phyloP scores from a whole-genome alignment of 1,139 yeast species.

The Pichia inconspicua region DNA sequence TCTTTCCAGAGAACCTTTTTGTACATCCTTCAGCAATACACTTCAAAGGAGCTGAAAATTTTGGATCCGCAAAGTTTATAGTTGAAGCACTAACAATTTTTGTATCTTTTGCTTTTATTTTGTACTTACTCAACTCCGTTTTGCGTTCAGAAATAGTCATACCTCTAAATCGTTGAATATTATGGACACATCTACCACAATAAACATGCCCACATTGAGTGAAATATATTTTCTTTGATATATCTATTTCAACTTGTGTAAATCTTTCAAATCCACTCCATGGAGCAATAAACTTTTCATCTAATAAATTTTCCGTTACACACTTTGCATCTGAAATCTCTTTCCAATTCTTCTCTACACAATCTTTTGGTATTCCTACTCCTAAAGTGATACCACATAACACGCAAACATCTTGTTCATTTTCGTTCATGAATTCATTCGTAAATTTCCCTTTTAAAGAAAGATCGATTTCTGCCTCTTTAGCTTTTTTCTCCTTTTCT shows the following conservation, averaged over 20 bases:
- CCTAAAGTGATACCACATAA: constrained; percentile 67
- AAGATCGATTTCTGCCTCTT: constrained; percentile 23
- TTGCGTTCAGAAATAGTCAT: constrained; percentile 10
- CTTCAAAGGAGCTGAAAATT: constrained; percentile 39
- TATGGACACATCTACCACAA: constrained; percentile 77
- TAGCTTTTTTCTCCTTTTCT: constrained; percentile 28
- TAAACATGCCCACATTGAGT: constrained; percentile 77
- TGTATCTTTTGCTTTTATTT: constrained; percentile 6
- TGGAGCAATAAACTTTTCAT: constrained; percentile 44
- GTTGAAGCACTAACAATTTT: constrained; percentile 2
- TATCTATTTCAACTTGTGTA: constrained; percentile 48
- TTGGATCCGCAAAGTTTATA: constrained; percentile 38
- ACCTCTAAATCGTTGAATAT: constrained; percentile 33
- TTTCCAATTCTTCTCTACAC: constrained; percentile 26
- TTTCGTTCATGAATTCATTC: constrained; percentile 31
- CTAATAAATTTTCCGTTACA: constrained; percentile 15
- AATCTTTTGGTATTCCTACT: constrained; percentile 56
- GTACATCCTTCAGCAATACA: constrained; percentile 40
- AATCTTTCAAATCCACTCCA: constrained; percentile 47
- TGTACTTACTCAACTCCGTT: constrained; percentile 7
- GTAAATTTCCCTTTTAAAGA: constrained; percentile 26
- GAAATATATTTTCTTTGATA: constrained; percentile 62
- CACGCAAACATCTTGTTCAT: constrained; percentile 44
- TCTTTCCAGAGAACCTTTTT: constrained; percentile 19
- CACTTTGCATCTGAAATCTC: constrained; percentile 20